Evolutionary conservation across 345 rosid species (phyloP).

Genomic region (Pseudoturritis turrita): DNA sequence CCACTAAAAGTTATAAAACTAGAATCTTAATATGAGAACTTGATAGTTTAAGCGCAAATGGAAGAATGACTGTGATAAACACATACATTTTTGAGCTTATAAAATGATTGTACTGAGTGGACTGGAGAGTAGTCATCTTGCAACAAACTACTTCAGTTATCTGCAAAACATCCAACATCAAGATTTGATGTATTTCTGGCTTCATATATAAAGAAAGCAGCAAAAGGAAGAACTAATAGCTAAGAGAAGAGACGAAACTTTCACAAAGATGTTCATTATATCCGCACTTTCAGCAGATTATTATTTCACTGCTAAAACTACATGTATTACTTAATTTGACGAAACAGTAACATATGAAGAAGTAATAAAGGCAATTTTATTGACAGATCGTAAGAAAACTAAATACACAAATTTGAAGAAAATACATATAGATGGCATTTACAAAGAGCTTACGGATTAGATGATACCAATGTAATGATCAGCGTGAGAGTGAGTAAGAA

Average conservation of each 20-base stretch:
- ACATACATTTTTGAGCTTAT: slow-evolving; percentile 91
- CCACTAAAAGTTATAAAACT: background rate
- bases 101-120: slow-evolving; percentile 81
- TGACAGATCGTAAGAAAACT: too few species aligned
- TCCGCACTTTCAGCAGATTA: background rate
- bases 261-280: slow-evolving; percentile 4
- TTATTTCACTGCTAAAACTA: background rate
- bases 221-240: slow-evolving; percentile 9
- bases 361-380: too few species aligned
- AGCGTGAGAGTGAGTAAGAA: slow-evolving; percentile 71
- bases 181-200: slow-evolving; percentile 15
- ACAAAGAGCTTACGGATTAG: too few species aligned
- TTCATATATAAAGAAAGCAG: slow-evolving; percentile 1
- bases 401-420: too few species aligned
- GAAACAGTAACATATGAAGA: too few species aligned
- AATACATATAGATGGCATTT: too few species aligned
- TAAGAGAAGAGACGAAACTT: slow-evolving; percentile 2
- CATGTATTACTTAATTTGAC: too few species aligned
- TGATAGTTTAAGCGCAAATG: too few species aligned
- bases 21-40: background rate
- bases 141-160: slow-evolving; percentile 97
- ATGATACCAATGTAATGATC: slow-evolving; percentile 80
- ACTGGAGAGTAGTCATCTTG: slow-evolving; percentile 91
- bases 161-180: slow-evolving; percentile 46
- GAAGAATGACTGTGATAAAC: slow-evolving; percentile 20